A percentile compares a stretch with the other conserved stretches of the same genome.
phyloP scores from a whole-genome alignment of 768 basidiomycete genomes.

The Tulasnella sp. region DNA sequence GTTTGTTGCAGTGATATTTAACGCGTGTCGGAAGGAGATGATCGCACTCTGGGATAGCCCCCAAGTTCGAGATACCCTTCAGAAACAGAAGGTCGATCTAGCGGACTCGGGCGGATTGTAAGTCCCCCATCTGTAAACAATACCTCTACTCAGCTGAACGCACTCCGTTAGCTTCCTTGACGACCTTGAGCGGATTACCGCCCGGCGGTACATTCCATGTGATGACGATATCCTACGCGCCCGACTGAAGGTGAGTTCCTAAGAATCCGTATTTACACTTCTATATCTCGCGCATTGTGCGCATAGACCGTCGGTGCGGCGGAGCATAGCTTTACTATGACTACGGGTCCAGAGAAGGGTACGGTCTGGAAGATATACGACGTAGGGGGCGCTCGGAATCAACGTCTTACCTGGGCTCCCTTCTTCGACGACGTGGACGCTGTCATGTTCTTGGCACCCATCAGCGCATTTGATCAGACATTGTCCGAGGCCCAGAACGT shows the following conservation, averaged over 20 bases:
- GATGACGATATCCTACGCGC: constrained; percentile 68
- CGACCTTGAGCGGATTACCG: constrained; percentile 54
- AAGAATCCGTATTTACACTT: neutral
- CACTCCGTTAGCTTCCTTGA: constrained; percentile 48
- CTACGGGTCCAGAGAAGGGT: constrained; percentile 32
- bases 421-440: constrained; percentile 73
- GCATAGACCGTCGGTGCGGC: constrained; percentile 10
- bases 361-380: constrained; percentile 70
- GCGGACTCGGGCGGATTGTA: constrained; percentile 57
- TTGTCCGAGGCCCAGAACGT: constrained; percentile 59
- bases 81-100: constrained; percentile 38
- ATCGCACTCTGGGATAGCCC: constrained; percentile 51
- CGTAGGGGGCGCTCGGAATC: constrained; percentile 70
- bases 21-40: constrained; percentile 54
- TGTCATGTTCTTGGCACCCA: constrained; percentile 42
- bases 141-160: neutral
- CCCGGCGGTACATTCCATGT: constrained; percentile 48
- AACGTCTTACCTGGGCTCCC: constrained; percentile 69
- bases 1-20: constrained; percentile 8
- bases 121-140: constrained; percentile 24
- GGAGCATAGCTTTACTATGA: constrained; percentile 13
- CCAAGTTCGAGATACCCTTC: constrained; percentile 41
- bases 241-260: constrained; percentile 35
- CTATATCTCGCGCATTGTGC: neutral
- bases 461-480: constrained; percentile 70